Evolutionary conservation across 2,329 filamentous ascomycete genomes (phyloP), one percentile per base, ranked within the genome.

Genomic region (Ceratocystis ficicola): DNA sequence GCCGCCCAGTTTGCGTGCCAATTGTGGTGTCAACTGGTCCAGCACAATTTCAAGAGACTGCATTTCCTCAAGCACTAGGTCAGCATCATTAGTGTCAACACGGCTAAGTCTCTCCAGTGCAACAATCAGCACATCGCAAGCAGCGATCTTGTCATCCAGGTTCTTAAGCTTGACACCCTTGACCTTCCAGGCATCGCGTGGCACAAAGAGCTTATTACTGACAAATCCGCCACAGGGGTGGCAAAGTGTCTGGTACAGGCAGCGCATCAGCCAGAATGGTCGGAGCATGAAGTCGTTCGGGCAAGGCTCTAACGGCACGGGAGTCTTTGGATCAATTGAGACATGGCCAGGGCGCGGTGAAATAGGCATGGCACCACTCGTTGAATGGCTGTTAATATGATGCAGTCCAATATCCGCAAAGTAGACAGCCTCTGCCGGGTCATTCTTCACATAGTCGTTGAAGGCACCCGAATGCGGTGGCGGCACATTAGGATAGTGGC

Each of bases 241-340:
- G 20, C 87, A 88, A 57, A 99, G 84, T 0, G 92, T 96, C 74
- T 96, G 90, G 73, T 94, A 95, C 30, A 99, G 81, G 68, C 89
- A 92, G 65, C 94, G 86, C 90, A 99, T 96, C 57, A 99, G 80
- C 94, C 94, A 99, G 75, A 96, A 99, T 1, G 94, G 95, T 22
- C 94, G 86, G n/a, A 97, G 80, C 71, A 96, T 81, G 68, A 87
- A 86, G 50, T 95, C 90, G 44, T 88, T 89, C 0, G 94, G 94
- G 73, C 95, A 99, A 2, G 94, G 89, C 72, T 99, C 94, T 4
- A 99, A 81, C 0, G 90, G 84, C 25, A 87, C 81, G 12, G 92
- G 92, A n/a, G 32, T 62, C 12, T 80, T 78, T n/a, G 82, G 74
- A 36, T 67, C 66, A 20, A 67, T 57, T 2, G 81, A 78, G 66